Conservation (phyloP, 2,329 filamentous ascomycete genomes). For the Cladosporium sp. region DNA sequence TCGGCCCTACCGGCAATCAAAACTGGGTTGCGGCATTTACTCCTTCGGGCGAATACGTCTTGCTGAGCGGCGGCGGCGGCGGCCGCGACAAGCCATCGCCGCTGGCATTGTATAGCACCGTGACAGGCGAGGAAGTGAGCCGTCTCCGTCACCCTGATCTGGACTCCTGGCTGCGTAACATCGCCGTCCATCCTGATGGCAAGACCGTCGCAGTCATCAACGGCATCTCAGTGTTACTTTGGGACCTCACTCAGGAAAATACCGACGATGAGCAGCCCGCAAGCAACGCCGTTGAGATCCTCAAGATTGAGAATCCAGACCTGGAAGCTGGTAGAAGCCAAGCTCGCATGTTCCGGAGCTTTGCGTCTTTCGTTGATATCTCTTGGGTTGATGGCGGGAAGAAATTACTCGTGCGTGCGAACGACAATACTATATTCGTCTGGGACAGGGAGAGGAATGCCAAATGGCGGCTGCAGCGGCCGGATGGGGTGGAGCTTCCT, state of each 20-base stretch:
- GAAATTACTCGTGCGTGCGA: not conserved
- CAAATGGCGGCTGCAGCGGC: not conserved
- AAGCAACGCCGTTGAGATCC: not conserved
- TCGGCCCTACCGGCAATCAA: constrained; percentile 23
- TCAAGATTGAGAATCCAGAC: not conserved
- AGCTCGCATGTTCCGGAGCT: not conserved
- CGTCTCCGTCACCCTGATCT: not conserved
- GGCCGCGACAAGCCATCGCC: not conserved
- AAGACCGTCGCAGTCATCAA: not conserved
- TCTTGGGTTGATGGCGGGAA: not conserved
- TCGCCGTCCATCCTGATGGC: not conserved
- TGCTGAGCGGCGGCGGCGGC: not conserved
- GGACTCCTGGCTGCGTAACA: not conserved
- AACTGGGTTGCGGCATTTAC: not conserved
- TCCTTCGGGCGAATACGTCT: not conserved
- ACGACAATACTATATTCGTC: not conserved
- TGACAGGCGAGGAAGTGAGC: not conserved
- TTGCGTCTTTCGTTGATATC: not conserved
- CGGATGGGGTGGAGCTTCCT: not conserved
- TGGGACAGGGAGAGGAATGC: not conserved
- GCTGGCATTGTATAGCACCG: not conserved
- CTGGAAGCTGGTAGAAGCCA: not conserved
- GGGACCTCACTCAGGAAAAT: not conserved
- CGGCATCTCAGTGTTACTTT: not conserved
- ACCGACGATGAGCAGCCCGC: not conserved